Percentiles rank a stretch among this genome's conserved stretches.
Evolutionary conservation across 1,284 basidiomycete species (phyloP).

Genomic region (Fistulinella cinereoalba): DNA sequence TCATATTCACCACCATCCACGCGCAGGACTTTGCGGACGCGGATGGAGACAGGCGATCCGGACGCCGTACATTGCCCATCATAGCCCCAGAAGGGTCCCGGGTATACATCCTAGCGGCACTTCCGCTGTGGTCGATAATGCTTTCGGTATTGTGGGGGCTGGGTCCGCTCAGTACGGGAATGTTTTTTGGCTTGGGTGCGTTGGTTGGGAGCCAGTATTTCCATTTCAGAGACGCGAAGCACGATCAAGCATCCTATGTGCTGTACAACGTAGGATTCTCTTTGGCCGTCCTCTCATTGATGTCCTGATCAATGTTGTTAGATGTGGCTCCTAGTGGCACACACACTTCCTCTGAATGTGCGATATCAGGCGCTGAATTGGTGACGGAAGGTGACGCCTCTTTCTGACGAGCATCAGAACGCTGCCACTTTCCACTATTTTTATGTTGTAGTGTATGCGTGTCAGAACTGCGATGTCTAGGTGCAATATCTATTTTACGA

Average conservation of each 20-base stretch:
- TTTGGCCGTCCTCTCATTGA: not conserved
- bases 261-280: slow-evolving; percentile 21
- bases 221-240: slow-evolving; percentile 3
- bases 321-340: slow-evolving; percentile 11
- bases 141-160: slow-evolving; percentile 18
- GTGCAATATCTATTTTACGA: too few relatives aligned
- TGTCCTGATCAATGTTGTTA: not conserved
- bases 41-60: slow-evolving; percentile 36
- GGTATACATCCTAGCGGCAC: slow-evolving; percentile 10
- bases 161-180: slow-evolving; percentile 3
- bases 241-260: slow-evolving; percentile 17
- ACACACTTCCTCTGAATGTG: slow-evolving; percentile 9
- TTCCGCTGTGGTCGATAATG: slow-evolving; percentile 18
- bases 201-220: slow-evolving; percentile 20
- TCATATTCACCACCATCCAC: too few relatives aligned
- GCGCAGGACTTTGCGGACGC: slow-evolving; percentile 18
- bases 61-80: slow-evolving; percentile 43
- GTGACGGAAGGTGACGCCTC: too few relatives aligned
- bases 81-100: slow-evolving; percentile 29
- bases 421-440: too few relatives aligned
- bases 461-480: too few relatives aligned
- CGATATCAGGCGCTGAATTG: slow-evolving; percentile 5
- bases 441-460: too few relatives aligned
- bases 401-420: too few relatives aligned
- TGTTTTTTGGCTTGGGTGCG: slow-evolving; percentile 12